Evolutionary conservation across 352 stramenopile species (phyloP), one percentile per base, ranked within the genome.

Genomic region (Phytophthora tubulina): DNA sequence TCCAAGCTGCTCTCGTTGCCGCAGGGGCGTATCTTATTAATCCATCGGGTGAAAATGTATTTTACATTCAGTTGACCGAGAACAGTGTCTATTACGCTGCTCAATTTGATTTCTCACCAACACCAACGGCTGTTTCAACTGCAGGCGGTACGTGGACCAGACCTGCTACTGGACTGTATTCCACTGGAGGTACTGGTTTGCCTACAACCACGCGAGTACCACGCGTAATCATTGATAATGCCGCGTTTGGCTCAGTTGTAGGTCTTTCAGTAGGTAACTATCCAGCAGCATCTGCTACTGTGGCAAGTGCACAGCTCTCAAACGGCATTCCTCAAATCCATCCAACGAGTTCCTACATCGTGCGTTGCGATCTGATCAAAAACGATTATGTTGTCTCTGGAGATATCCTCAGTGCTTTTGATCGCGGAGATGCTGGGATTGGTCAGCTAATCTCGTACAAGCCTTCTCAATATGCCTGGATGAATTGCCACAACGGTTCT

Each of bases 351-450:
- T 46, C 14, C 1, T 75, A 75, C 35, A 62, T 75, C 4, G 54
- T 75, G 32, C 45, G 68, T 6, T 75, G 68, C 27, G 61, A 66
- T 54, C 6, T 72, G 2, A 59, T 75, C 13, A 75, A 75, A 36
- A 75, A 75, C n/a, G 46, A 63, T 3, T 75, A 67, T 17, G 60
- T 66, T 6, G 39, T 53, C 8, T 67, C 61, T 33, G 54, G 60
- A 21, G 60, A 71, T 53, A 71, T 71, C 13, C 4, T 75, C 1
- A 52, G 13, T 35, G 51, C 66, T 0, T 73, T 69, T 57, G 54
- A 69, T 44, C 3, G 61, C 14, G 50, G 57, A 31, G 57, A 73
- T 62, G 36, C 66, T 5, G 2, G 3, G 1, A 44, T 69, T 27
- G 58, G 66, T 17, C 14, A 73, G 15, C 32, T 73, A 2, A 68